phyloP scores from a whole-genome alignment of 768 basidiomycete genomes.

The Flagelloscypha sp. region DNA sequence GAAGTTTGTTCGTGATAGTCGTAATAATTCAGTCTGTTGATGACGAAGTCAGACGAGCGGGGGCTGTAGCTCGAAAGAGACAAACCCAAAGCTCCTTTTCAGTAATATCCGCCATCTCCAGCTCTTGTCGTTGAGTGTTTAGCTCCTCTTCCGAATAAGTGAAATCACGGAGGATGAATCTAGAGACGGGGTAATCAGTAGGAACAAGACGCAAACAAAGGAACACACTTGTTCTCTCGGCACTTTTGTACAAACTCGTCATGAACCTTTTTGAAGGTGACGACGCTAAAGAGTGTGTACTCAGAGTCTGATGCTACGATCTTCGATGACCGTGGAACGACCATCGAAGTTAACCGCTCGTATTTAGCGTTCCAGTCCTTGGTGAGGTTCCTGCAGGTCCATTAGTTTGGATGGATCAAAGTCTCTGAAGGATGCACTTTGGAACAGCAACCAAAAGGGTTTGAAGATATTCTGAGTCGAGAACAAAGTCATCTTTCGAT shows the following conservation, averaged over 20 bases:
- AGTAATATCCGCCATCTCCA: conserved; percentile 69
- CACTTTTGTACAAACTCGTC: conserved; percentile 93
- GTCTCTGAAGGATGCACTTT: conserved; percentile 56
- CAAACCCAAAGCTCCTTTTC: conserved; percentile 97
- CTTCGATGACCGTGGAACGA: conserved; percentile 89
- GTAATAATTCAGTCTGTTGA: conserved; percentile 78
- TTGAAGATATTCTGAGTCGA: conserved; percentile 90
- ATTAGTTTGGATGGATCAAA: conserved; percentile 9
- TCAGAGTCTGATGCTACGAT: conserved; percentile 80
- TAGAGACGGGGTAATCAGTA: conserved; percentile 21
- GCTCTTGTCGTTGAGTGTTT: conserved; percentile 71
- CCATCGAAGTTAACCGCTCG: conserved; percentile 80
- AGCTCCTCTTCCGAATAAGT: conserved; percentile 78
- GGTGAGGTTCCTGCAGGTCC: conserved; percentile 47
- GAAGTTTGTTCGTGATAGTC: conserved; percentile 89
- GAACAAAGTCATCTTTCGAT: conserved; percentile 69
- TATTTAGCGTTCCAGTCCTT: conserved; percentile 91
- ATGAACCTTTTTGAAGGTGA: conserved; percentile 83
- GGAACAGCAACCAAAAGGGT: conserved; percentile 91
- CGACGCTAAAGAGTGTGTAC: conserved; percentile 75
- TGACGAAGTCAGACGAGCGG: neutral
- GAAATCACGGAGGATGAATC: conserved; percentile 94
- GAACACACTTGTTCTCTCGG: conserved; percentile 81
- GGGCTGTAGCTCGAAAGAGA: conserved; percentile 3
- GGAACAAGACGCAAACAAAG: neutral